phyloP scores from a whole-genome alignment of 2,329 filamentous ascomycete genomes.

The Aspergillus fructus region DNA sequence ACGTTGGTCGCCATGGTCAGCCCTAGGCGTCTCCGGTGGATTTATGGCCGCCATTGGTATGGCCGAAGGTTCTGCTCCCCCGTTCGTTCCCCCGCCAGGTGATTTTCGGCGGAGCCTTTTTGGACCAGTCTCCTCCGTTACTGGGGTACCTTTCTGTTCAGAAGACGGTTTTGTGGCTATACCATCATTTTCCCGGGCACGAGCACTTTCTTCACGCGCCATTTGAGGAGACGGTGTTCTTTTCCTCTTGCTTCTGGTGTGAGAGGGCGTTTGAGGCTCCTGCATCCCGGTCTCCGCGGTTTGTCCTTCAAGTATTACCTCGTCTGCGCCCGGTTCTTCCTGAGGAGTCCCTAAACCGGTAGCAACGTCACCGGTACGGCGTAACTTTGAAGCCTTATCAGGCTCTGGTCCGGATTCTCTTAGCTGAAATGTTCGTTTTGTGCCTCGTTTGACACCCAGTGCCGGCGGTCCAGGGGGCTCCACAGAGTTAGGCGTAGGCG shows the following conservation, averaged over 20 bases:
- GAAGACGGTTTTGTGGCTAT: background rate
- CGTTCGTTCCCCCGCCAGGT: background rate
- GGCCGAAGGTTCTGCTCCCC: background rate
- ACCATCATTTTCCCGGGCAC: background rate
- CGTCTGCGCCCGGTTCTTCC: background rate
- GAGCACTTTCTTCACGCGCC: background rate
- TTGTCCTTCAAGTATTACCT: background rate
- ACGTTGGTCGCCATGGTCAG: background rate
- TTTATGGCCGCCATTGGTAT: background rate
- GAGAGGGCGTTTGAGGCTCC: background rate
- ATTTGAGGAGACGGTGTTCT: conserved; percentile 2
- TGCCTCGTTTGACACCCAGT: background rate
- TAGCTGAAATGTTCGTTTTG: conserved; percentile 14
- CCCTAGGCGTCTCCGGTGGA: background rate
- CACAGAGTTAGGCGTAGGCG: background rate
- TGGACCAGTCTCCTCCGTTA: background rate
- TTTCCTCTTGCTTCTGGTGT: conserved; percentile 2
- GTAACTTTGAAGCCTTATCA: conserved; percentile 18
- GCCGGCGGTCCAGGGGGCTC: background rate
- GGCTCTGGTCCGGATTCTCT: conserved; percentile 1
- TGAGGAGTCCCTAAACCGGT: background rate
- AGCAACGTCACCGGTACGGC: conserved; percentile 11
- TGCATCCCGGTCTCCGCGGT: background rate
- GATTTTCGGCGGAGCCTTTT: conserved; percentile 15
- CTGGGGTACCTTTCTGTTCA: background rate